Evolutionary conservation across 768 basidiomycete species (phyloP).

Genomic region (Tricholoma terreum): DNA sequence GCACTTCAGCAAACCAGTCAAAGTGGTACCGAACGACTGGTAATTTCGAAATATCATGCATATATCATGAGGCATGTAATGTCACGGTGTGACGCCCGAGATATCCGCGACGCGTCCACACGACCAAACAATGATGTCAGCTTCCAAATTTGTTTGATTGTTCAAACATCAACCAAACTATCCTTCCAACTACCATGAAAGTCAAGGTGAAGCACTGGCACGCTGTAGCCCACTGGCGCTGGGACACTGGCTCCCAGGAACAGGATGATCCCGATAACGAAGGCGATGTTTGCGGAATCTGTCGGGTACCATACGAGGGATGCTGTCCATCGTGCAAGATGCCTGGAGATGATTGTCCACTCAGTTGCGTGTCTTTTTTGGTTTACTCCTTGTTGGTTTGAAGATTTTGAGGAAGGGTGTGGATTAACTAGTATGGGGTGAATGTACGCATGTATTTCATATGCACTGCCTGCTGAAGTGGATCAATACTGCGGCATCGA

Average conservation of each 20-base stretch:
- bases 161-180: constrained; percentile 1
- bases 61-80: too few species aligned
- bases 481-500: constrained; percentile 86
- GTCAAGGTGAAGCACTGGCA: constrained; percentile 83
- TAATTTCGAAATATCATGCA: too few species aligned
- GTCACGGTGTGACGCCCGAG: too few species aligned
- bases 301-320: constrained; percentile 87
- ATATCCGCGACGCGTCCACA: constrained; percentile 26
- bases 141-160: background rate
- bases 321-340: constrained; percentile 96
- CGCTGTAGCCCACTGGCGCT: constrained; percentile 86
- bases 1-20: too few species aligned
- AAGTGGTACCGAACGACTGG: too few species aligned
- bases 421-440: constrained; percentile 78
- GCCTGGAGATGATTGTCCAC: constrained; percentile 93
- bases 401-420: background rate
- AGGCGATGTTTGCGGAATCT: constrained; percentile 78
- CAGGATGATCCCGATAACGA: constrained; percentile 45
- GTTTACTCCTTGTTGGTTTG: background rate
- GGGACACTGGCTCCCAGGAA: constrained; percentile 55
- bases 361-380: constrained; percentile 54
- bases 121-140: constrained; percentile 20
- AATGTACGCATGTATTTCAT: constrained; percentile 96
- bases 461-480: constrained; percentile 98
- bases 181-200: constrained; percentile 50